phyloP scores from a whole-genome alignment of 179 eudicot species.

The Amaranthus tricolor region DNA sequence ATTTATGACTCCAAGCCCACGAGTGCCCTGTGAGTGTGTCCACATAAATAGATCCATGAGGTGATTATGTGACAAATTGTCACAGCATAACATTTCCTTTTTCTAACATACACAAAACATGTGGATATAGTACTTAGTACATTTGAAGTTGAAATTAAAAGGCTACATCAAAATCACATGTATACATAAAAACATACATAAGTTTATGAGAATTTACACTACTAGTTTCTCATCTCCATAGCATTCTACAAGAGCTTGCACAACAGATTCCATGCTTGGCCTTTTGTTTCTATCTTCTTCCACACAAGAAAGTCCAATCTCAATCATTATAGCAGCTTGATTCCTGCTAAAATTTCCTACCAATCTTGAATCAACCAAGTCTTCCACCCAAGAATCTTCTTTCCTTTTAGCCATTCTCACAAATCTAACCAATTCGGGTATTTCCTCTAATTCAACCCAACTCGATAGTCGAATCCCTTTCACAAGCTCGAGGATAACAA shows the following conservation, averaged over 20 bases:
- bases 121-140: no score
- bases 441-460: constrained; percentile 27
- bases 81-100: no score
- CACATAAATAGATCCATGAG: no score
- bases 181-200: no score
- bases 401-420: constrained; percentile 20
- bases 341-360: constrained; percentile 36
- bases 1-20: no score
- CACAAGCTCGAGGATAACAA: constrained; percentile 49
- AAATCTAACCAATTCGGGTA: constrained; percentile 38
- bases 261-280: constrained; percentile 45
- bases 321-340: constrained; percentile 39
- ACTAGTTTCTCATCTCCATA: constrained; percentile 26
- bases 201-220: background rate
- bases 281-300: constrained; percentile 22
- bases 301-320: constrained; percentile 10
- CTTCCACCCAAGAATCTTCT: constrained; percentile 35
- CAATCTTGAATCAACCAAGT: constrained; percentile 43
- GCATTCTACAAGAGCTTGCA: constrained; percentile 40
- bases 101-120: no score
- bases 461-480: constrained; percentile 51
- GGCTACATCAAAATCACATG: no score
- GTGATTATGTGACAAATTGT: no score
- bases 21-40: no score
- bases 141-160: no score